Conservation (phyloP, 2,329 filamentous ascomycete genomes). For the Chaetoscypha palmicola region DNA sequence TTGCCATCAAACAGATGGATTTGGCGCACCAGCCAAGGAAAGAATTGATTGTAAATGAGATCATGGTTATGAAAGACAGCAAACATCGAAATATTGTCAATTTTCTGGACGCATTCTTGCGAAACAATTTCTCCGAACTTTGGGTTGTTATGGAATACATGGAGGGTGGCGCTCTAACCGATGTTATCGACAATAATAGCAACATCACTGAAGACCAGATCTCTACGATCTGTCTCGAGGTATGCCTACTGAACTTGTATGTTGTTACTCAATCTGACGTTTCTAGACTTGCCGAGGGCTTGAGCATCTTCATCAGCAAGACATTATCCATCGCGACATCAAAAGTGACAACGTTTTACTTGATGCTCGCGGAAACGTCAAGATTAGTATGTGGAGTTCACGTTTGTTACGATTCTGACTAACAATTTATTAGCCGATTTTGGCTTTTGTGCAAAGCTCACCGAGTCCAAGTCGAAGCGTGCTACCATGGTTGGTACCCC, state of each 20-base stretch:
- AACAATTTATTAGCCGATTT: constrained; percentile 71
- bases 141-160: constrained; percentile 99
- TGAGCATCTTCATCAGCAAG: constrained; percentile 88
- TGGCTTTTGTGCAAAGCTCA: constrained; percentile 97
- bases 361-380: constrained; percentile 90
- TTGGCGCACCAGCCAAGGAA: constrained; percentile 93
- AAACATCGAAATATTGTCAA: constrained; percentile 98
- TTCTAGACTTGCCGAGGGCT: constrained; percentile 85
- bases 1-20: constrained; percentile 99
- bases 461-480: constrained; percentile 92
- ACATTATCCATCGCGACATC: constrained; percentile 98
- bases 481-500: constrained; percentile 98
- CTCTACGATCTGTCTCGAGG: constrained; percentile 93
- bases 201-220: constrained; percentile 95
- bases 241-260: constrained; percentile 38
- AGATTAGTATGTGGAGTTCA: constrained; percentile 68
- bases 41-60: constrained; percentile 98
- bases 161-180: constrained; percentile 94
- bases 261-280: constrained; percentile 9
- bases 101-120: constrained; percentile 92
- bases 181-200: constrained; percentile 97
- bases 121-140: constrained; percentile 90
- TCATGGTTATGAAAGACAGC: constrained; percentile 99
- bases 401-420: constrained; percentile 21
- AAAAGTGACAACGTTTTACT: constrained; percentile 98